Conservation (phyloP, 257 asterid species). For the Nicotiana sylvestris region DNA sequence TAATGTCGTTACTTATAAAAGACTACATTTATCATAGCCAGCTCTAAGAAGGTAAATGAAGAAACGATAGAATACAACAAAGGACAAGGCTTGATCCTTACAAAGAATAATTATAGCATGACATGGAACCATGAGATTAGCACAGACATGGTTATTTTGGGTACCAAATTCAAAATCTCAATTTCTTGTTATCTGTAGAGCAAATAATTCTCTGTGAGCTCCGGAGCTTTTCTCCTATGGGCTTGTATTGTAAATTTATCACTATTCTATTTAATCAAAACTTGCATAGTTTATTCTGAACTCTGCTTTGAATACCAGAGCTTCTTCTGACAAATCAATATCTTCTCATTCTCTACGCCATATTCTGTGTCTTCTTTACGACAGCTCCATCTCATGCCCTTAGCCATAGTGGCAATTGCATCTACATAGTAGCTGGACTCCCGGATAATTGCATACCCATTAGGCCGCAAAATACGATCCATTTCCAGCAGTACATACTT, state of each 20-base stretch:
- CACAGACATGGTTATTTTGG: constrained; percentile 30
- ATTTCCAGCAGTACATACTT: constrained; percentile 86
- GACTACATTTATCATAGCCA: constrained; percentile 9
- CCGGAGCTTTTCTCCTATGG: constrained; percentile 28
- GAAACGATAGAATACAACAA: constrained; percentile 24
- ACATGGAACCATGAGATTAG: constrained; percentile 15
- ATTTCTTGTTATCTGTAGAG: constrained; percentile 15
- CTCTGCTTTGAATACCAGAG: constrained; percentile 78
- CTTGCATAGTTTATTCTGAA: constrained; percentile 29
- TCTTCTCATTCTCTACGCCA: constrained; percentile 59
- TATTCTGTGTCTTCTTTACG: constrained; percentile 78
- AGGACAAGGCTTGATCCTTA: constrained; percentile 23
- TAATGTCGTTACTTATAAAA: constrained; percentile 9
- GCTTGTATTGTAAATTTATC: constrained; percentile 24
- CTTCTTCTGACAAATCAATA: constrained; percentile 93
- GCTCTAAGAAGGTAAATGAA: neutral
- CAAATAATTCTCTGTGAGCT: constrained; percentile 6
- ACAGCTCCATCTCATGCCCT: constrained; percentile 93
- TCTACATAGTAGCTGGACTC: constrained; percentile 74
- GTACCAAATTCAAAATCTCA: constrained; percentile 21
- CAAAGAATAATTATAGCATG: constrained; percentile 38
- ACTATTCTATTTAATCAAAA: constrained; percentile 22
- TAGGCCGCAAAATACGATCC: constrained; percentile 92
- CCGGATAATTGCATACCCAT: constrained; percentile 74
- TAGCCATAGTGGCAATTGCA: constrained; percentile 58